These are phyloP conservation scores for Haematococcus sp. DNA, from an alignment of 139 green algal genomes.

Conservation along the genomic window DNA sequence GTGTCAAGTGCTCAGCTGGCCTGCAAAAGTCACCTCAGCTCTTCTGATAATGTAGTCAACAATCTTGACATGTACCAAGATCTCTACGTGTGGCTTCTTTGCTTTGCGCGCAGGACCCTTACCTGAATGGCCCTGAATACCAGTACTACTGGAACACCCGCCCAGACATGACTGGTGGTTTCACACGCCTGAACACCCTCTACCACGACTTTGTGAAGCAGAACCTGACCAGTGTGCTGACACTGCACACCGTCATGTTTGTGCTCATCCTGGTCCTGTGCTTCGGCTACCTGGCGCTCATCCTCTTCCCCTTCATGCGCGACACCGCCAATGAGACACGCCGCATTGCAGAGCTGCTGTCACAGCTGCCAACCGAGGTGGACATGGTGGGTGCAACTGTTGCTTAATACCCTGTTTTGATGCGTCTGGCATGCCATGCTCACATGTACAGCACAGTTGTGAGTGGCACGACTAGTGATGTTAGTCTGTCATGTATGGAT, in stretches of 20 bases:
- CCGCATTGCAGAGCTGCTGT: constrained; percentile 48
- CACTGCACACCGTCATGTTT: constrained; percentile 22
- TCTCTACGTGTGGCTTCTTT: no score
- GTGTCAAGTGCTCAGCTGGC: no score
- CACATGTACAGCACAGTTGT: no score
- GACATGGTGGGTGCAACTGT: constrained; percentile 1
- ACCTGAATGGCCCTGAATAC: constrained; percentile 12
- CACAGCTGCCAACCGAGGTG: constrained; percentile 35
- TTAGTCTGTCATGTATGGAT: no score
- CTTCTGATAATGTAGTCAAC: no score
- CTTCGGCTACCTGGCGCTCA: constrained; percentile 9
- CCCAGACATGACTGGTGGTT: constrained; percentile 5
- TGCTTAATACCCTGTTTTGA: no score
- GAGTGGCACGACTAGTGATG: no score
- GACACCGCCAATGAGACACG: constrained; percentile 28
- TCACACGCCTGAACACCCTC: background rate
- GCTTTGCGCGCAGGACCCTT: no score
- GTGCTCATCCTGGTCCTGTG: constrained; percentile 21
- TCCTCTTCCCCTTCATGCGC: constrained; percentile 30
- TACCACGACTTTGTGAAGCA: constrained; percentile 2
- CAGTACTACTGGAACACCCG: constrained; percentile 4
- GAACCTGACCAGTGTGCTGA: constrained; percentile 9
- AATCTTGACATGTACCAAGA: no score
- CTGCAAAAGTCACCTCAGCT: no score
- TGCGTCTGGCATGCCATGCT: no score